Conservation (phyloP, 257 asterid species). For the Salvia miltiorrhiza region DNA sequence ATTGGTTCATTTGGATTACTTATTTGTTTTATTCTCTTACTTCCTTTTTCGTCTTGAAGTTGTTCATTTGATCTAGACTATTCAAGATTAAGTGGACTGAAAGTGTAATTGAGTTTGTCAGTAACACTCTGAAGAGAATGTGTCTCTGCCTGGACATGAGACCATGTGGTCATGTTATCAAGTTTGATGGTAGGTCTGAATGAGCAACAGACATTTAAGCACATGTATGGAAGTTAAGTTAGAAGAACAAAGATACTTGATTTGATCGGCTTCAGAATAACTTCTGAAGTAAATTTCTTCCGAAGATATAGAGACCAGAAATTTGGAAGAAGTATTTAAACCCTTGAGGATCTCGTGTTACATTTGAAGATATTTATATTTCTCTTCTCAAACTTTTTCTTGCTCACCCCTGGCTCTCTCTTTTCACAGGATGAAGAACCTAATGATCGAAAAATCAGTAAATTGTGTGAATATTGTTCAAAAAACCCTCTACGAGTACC, state of each 20-base stretch:
- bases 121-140: background rate
- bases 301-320: background rate
- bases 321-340: background rate
- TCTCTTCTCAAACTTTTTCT: background rate
- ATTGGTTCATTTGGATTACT: background rate
- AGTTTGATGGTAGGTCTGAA: background rate
- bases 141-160: background rate
- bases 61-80: background rate
- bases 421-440: conserved; percentile 66
- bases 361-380: background rate
- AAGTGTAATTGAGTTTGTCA: background rate
- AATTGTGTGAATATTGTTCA: conserved; percentile 76
- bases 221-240: background rate
- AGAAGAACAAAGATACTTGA: background rate
- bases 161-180: conserved; percentile 1
- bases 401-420: conserved; percentile 16
- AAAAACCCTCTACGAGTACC: conserved; percentile 82
- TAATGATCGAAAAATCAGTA: conserved; percentile 64
- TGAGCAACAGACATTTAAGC: background rate
- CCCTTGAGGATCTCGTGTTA: conserved; percentile 6
- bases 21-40: background rate
- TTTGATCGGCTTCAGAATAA: background rate
- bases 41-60: background rate
- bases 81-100: background rate
- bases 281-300: background rate